Conservation (phyloP, 2,329 filamentous ascomycete genomes). For the Trichoderma atroviride region DNA sequence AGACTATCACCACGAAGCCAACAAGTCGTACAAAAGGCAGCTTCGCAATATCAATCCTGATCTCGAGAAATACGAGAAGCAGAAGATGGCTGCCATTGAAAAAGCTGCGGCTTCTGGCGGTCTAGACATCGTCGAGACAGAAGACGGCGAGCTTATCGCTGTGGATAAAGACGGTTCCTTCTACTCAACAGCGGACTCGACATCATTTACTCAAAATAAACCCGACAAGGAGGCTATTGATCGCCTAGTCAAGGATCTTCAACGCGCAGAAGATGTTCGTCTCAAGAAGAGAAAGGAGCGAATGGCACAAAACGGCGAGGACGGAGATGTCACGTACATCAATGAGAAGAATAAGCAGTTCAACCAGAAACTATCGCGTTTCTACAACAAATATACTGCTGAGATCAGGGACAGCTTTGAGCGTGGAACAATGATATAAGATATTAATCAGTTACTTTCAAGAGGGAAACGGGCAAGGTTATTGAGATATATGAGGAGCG, state of each 20-base stretch:
- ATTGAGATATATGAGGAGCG: background rate
- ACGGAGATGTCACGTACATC: constrained; percentile 95
- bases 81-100: constrained; percentile 84
- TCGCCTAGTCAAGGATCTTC: constrained; percentile 80
- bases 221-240: constrained; percentile 88
- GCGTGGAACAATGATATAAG: constrained; percentile 88
- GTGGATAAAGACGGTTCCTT: constrained; percentile 90
- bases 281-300: constrained; percentile 85
- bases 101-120: constrained; percentile 81
- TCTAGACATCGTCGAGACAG: constrained; percentile 93
- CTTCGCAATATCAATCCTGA: constrained; percentile 75
- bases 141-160: constrained; percentile 89
- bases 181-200: constrained; percentile 84
- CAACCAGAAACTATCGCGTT: constrained; percentile 92
- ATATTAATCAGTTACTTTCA: background rate
- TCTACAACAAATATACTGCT: constrained; percentile 98
- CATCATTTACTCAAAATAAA: constrained; percentile 79
- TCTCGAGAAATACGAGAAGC: constrained; percentile 80
- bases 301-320: constrained; percentile 76
- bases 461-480: too few species aligned
- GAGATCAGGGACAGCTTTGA: constrained; percentile 98
- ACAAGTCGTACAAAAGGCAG: constrained; percentile 93
- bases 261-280: constrained; percentile 83
- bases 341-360: constrained; percentile 99
- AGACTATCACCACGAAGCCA: constrained; percentile 83